Evolutionary conservation across 371 early-diverging fungal genomes (phyloP), one percentile per base, ranked within the genome.

Genomic region (Conidiobolus incongruus): DNA sequence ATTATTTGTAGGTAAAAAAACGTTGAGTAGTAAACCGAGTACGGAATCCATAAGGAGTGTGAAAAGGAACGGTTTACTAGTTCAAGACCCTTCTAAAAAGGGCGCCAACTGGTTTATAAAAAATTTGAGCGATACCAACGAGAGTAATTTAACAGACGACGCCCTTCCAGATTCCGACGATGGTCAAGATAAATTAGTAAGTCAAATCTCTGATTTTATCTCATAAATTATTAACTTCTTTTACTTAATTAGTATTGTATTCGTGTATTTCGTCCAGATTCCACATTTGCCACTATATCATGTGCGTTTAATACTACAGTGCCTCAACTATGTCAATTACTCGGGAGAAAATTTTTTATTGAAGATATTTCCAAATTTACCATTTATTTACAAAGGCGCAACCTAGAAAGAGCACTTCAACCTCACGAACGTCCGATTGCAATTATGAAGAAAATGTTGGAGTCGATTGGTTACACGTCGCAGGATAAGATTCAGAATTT

Each of bases 401-500:
- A 65, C 26, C 38, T 61, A 66, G 79, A 73, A 30, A 72, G 84
- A 6, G 62, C 65, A 7, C 53, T 85, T 24, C 56, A 53, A 17
- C 52, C 70, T 1, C 54, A 69, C 37, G 86, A 85, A 53, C 67
- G 66, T 1, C 86, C 86, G 0, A 61, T 77, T 7, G 60, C 62
- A 28, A 75, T 82, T 11, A 66, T 79, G 39, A 76, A 78, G 48
- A 60, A 49, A 23, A 54, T 70, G 17, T 49, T 85, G 30, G 67
- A 74, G 47, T 75, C 78, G 47, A 75, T 78, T 49, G 86, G 86
- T 4, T 84, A 84, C 40, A 69, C 71, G 4, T 69, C 69, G n/a
- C 58, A 69, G 31, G 85, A 88, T 53, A 71, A 66, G 40, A 59
- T 87, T 19, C 74, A 79, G 41, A 67, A 75, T 23, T 58, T 81